Conservation (phyloP, 2,329 filamentous ascomycete genomes). For the Pyrenophora teres region DNA sequence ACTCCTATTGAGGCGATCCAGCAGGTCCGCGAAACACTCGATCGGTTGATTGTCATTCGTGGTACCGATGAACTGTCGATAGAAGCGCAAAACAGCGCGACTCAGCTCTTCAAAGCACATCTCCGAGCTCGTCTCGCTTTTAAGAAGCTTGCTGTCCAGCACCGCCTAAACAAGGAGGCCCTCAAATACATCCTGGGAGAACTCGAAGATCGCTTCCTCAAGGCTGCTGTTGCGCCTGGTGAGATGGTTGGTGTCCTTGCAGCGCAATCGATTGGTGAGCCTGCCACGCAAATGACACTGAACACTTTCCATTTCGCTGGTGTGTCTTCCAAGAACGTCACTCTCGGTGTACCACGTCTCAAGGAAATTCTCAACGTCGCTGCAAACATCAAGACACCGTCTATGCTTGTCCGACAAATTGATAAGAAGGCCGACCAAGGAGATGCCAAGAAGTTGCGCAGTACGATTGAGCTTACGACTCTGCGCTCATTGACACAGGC, state of each 20-base stretch:
- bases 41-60: constrained; percentile 81
- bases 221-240: constrained; percentile 84
- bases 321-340: constrained; percentile 99
- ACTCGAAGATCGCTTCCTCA: constrained; percentile 84
- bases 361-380: constrained; percentile 99
- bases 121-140: constrained; percentile 87
- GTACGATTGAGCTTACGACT: constrained; percentile 90
- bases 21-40: constrained; percentile 73
- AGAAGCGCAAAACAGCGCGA: constrained; percentile 88
- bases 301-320: constrained; percentile 99
- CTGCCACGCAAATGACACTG: constrained; percentile 97
- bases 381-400: constrained; percentile 97
- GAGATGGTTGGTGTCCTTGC: constrained; percentile 99
- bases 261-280: constrained; percentile 97
- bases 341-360: constrained; percentile 95
- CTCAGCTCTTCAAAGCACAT: constrained; percentile 88
- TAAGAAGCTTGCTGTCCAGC: constrained; percentile 85
- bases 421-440: constrained; percentile 69
- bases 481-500: constrained; percentile 87
- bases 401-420: constrained; percentile 89
- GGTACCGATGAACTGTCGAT: constrained; percentile 79
- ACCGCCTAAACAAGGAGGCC: constrained; percentile 86
- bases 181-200: constrained; percentile 93
- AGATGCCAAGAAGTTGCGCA: constrained; percentile 82
- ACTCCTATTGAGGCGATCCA: constrained; percentile 87